Evolutionary conservation across 352 stramenopile genomes (phyloP), one percentile per base, ranked within the genome.

Genomic region (Phytophthora ohioensis): DNA sequence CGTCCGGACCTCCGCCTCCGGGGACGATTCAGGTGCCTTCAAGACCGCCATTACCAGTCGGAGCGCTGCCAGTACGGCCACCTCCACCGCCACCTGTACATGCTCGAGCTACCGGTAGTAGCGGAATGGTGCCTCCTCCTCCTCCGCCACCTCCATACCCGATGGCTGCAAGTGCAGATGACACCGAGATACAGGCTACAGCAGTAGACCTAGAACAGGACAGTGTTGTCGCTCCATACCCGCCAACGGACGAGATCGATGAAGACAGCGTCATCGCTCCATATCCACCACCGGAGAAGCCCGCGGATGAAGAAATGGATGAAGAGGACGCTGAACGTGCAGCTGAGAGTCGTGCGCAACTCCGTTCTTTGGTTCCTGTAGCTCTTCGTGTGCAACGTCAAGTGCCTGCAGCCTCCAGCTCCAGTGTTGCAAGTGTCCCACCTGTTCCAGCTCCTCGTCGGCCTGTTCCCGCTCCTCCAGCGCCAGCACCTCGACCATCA

Each of bases 341-440:
- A 46, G 73, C 64, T 54, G 81, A 84, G 57, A 72, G 79, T 48
- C 81, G 75, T 38, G 71, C 67, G 30, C 73, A 80, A 32, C 60
- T 93, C 45, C 79, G 83, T 0, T 87, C 85, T 35, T 79, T 93
- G 12, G 71, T 93, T 7, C 85, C 85, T 4, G 74, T 90, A 5
- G 76, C 85, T 2, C 58, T 92, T n/a, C 85, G 85, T 12, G 73
- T 89, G 3, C 85, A 90, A 42, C 81, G 82, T 38, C 75, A 72
- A 65, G 51, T 36, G 1, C 7, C 39, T 34, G 43, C 32, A 27
- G 3, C 57, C 17, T 38, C 32, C 5, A 48, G 12, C 62, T 41
- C 63, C 41, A 66, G 32, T 32, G 30, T 38, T 36, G n/a, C 71
- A 42, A 64, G 2, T 46, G 41, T 45, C 11, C 61, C 63, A 38